These are phyloP conservation scores for Phytophthora gonapodyides DNA, from an alignment of 352 stramenopile species.

Conservation along the genomic window DNA sequence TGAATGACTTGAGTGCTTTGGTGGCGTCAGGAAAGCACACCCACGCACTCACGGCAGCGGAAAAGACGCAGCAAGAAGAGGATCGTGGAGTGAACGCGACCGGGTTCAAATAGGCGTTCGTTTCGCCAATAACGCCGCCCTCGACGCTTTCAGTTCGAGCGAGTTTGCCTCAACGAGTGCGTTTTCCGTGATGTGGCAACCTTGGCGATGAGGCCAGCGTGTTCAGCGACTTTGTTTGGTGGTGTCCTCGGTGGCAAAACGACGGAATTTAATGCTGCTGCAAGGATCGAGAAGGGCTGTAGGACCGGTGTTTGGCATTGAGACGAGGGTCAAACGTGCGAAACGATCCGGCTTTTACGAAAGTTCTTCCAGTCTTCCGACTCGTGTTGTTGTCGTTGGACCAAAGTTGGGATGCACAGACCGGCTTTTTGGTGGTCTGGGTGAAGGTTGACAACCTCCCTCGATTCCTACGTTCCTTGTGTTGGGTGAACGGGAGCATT, in stretches of 20 bases:
- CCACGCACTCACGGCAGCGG: constrained; percentile 10
- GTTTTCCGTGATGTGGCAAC: constrained; percentile 2
- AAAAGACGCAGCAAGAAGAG: constrained; percentile 25
- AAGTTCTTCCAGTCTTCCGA: constrained; percentile 28
- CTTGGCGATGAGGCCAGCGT: constrained; percentile 1
- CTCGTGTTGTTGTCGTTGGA: constrained; percentile 7
- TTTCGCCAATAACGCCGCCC: constrained; percentile 29
- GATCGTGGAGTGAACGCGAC: constrained; percentile 17
- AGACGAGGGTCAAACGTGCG: not conserved
- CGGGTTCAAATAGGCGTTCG: constrained; percentile 19
- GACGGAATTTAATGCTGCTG: no score
- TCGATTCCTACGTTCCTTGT: constrained; percentile 29
- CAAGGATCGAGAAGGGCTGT: no score
- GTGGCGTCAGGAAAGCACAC: constrained; percentile 16
- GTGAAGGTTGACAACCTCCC: not conserved
- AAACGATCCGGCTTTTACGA: constrained; percentile 29
- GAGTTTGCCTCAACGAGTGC: constrained; percentile 15
- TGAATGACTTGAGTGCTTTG: constrained; percentile 12
- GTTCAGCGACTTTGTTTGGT: constrained; percentile 4
- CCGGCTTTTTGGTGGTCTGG: not conserved
- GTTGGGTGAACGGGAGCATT: constrained; percentile 54
- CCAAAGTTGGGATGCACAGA: not conserved
- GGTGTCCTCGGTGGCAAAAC: no score
- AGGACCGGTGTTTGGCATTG: no score
- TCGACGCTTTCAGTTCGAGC: constrained; percentile 22